Evolutionary conservation across 805 yeast species (phyloP).

Genomic region (Starmerella roubikii): DNA sequence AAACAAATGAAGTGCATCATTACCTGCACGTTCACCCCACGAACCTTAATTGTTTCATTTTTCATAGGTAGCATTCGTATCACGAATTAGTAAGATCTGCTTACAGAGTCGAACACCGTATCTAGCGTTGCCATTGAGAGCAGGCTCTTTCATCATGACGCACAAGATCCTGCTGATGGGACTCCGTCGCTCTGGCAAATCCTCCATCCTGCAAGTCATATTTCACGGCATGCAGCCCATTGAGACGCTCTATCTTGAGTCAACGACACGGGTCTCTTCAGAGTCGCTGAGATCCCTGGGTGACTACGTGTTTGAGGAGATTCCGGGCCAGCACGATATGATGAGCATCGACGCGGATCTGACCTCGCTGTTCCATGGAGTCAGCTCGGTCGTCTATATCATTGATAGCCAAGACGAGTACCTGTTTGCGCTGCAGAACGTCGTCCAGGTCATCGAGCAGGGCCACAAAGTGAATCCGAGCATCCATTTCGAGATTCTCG

Average conservation of each 20-base stretch:
- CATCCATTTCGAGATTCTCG: constrained; percentile 80
- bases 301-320: constrained; percentile 78
- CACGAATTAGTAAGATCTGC: no score
- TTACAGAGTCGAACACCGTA: no score
- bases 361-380: constrained; percentile 59
- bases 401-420: constrained; percentile 95
- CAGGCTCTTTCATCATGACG: no score
- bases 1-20: no score
- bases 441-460: constrained; percentile 75
- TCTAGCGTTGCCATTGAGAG: no score
- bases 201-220: constrained; percentile 89
- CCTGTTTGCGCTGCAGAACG: constrained; percentile 74
- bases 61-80: no score
- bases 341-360: constrained; percentile 70
- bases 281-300: constrained; percentile 75
- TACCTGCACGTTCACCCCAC: no score
- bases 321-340: constrained; percentile 86
- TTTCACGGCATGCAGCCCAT: constrained; percentile 94
- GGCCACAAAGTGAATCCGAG: constrained; percentile 75
- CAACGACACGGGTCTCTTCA: constrained; percentile 77
- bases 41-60: no score
- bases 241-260: constrained; percentile 79
- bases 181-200: constrained; percentile 64
- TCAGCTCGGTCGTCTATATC: constrained; percentile 86
- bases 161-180: constrained; percentile 60